Percentiles rank a stretch among this genome's conserved stretches.
phyloP scores from a whole-genome alignment of 352 stramenopile species.

The Phytophthora pini region DNA sequence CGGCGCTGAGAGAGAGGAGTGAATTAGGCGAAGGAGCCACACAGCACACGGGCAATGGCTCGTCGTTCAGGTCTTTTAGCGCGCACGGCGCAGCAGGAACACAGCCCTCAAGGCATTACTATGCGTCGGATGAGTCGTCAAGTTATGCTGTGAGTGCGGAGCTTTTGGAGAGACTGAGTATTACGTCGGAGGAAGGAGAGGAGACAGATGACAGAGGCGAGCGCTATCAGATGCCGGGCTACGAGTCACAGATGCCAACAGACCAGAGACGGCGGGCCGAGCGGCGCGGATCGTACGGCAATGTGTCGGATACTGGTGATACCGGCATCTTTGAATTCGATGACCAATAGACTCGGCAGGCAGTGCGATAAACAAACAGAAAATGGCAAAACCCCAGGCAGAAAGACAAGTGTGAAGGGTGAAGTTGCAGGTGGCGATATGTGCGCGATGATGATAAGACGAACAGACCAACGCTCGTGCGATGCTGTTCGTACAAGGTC shows the following conservation, averaged over 20 bases:
- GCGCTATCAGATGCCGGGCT: slow-evolving; percentile 33
- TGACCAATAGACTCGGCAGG: slow-evolving; percentile 60
- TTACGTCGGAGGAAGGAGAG: slow-evolving; percentile 42
- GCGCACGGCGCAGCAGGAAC: slow-evolving; percentile 14
- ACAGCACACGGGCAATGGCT: slow-evolving; percentile 29
- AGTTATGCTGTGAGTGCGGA: slow-evolving; percentile 42
- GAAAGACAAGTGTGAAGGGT: slow-evolving; percentile 6
- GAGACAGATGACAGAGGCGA: slow-evolving; percentile 30
- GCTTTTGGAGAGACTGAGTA: slow-evolving; percentile 42
- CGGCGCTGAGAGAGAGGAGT: slow-evolving; percentile 51
- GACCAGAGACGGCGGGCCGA: slow-evolving; percentile 42
- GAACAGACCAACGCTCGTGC: background rate
- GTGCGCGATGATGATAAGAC: background rate
- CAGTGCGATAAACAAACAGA: slow-evolving; percentile 29
- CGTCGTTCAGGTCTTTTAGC: slow-evolving; percentile 34
- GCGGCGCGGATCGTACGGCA: slow-evolving; percentile 60
- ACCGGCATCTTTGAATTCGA: slow-evolving; percentile 82
- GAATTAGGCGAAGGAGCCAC: slow-evolving; percentile 17
- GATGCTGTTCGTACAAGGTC: slow-evolving; percentile 1
- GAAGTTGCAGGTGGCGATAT: slow-evolving; percentile 2
- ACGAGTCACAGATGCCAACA: slow-evolving; percentile 24
- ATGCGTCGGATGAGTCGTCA: slow-evolving; percentile 41
- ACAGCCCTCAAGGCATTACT: slow-evolving; percentile 35
- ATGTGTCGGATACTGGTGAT: slow-evolving; percentile 53
- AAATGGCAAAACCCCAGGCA: slow-evolving; percentile 13